A percentile compares a stretch with the other conserved stretches of the same genome.
Evolutionary conservation across 768 basidiomycete genomes (phyloP).

Genomic region (Tylopilus plumbeoviolaceoides): DNA sequence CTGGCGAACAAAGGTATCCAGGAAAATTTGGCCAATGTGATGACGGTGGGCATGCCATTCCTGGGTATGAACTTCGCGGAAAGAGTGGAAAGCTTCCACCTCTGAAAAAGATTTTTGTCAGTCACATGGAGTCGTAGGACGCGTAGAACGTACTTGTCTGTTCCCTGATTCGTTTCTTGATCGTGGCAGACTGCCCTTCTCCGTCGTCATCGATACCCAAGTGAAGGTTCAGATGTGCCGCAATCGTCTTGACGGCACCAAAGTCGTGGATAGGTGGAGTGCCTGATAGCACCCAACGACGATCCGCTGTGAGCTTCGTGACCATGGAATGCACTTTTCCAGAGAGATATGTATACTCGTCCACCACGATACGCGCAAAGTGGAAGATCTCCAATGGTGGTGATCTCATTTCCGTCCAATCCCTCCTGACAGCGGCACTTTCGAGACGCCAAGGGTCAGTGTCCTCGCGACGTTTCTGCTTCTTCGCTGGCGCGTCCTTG

Average conservation of each 20-base stretch:
- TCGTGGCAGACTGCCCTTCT: constrained; percentile 69
- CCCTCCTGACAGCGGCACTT: constrained; percentile 52
- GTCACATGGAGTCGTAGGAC: constrained; percentile 1
- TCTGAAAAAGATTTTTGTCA: constrained; percentile 45
- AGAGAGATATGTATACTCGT: constrained; percentile 91
- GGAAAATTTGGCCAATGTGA: constrained; percentile 73
- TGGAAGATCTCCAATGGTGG: constrained; percentile 93
- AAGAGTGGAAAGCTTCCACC: constrained; percentile 93
- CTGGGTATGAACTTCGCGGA: constrained; percentile 87
- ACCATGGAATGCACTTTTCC: constrained; percentile 77
- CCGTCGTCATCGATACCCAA: constrained; percentile 88
- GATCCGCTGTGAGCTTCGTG: constrained; percentile 68
- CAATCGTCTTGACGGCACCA: constrained; percentile 84
- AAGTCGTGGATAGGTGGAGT: constrained; percentile 94
- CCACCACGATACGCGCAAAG: constrained; percentile 83
- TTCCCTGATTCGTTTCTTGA: constrained; percentile 78
- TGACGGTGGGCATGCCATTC: constrained; percentile 93
- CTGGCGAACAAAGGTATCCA: constrained; percentile 82
- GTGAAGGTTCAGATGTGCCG: constrained; percentile 84
- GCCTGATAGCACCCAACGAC: constrained; percentile 95
- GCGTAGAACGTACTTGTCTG: constrained; percentile 62
- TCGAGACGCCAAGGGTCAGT: constrained; percentile 79
- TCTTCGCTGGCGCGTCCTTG: constrained; percentile 42
- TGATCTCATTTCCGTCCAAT: constrained; percentile 76
- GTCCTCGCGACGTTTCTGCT: constrained; percentile 56